Percentiles rank a stretch among this genome's conserved stretches.
Conservation (phyloP, 75 land plant genomes). For the Pinus tabuliformis region DNA sequence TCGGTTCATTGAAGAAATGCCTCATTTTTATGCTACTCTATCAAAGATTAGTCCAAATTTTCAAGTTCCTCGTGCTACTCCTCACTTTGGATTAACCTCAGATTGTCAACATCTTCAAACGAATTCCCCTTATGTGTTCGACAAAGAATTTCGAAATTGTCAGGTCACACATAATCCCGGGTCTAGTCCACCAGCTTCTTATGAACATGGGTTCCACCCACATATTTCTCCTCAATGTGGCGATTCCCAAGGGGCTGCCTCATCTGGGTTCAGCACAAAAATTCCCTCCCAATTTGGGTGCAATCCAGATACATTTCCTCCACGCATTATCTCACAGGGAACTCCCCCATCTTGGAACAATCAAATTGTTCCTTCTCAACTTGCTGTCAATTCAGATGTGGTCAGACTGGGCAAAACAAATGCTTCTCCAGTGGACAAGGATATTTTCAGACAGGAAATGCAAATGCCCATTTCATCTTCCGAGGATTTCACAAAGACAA, state of each 20-base stretch:
- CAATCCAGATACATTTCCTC: background rate
- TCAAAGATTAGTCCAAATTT: background rate
- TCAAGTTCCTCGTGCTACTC: background rate
- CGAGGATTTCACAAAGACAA: constrained; percentile 12
- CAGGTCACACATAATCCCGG: background rate
- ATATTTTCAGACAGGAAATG: background rate
- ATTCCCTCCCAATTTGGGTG: background rate
- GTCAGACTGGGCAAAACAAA: background rate
- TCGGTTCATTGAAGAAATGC: background rate
- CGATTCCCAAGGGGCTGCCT: background rate
- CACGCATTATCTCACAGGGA: background rate
- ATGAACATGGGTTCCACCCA: background rate
- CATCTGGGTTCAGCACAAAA: background rate
- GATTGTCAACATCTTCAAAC: background rate
- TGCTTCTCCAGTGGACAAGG: constrained; percentile 4
- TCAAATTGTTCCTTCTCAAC: background rate
- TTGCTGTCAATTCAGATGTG: background rate
- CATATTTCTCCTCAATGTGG: background rate
- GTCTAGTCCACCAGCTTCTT: background rate
- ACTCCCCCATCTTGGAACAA: background rate
- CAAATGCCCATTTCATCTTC: constrained; percentile 1
- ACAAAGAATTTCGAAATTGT: background rate
- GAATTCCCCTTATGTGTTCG: background rate
- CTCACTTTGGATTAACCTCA: background rate
- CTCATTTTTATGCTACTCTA: background rate